Evolutionary conservation across 2,329 filamentous ascomycete species (phyloP), one percentile per base, ranked within the genome.

Genomic region (Fusarium luffae): DNA sequence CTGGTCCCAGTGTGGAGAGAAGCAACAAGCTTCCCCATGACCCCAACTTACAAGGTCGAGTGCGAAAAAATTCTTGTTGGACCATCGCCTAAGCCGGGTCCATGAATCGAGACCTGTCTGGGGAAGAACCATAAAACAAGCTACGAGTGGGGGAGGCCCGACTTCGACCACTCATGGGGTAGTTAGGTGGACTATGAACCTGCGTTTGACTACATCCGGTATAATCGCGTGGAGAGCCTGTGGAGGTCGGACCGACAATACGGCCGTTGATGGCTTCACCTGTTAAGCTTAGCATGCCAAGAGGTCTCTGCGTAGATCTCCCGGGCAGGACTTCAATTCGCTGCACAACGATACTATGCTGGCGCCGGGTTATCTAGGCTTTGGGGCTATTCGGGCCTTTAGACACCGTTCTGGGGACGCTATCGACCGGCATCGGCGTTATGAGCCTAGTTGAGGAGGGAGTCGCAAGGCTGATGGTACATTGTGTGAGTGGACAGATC

Each of bases 61-160:
- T 51, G 47, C 46, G 49, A 59, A 69, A 66, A 63, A 55, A 32
- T 18, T 60, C 49, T 66, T 32, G 59, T 42, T 59, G 44, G 34
- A 28, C 43, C 42, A 25, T 60, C 61, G 63, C 63, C 41, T 66
- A 41, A 43, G 47, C 62, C 62, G 61, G 19, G n/a, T 13, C 25
- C 23, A 34, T 37, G 41, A 55, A 40, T 51, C 54, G 46, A 66
- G 66, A 52, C 64, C 57, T 13, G 65, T 68, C 66, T 54, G 66
- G 66, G 66, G 66, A 54, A 69, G 66, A 56, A 66, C 66, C 66
- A 69, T 69, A 69, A 69, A 69, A 66, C 66, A 68, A 69, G 60
- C 66, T 68, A 69, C 25, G 23, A 19, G 49, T 52, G 49, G 49
- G 49, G 49, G n/a, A 42, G 16, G 34, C 13, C 30, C 14, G 23